phyloP scores from a whole-genome alignment of 129 eudicot species.

The carrot (Daucus carota) region DNA sequence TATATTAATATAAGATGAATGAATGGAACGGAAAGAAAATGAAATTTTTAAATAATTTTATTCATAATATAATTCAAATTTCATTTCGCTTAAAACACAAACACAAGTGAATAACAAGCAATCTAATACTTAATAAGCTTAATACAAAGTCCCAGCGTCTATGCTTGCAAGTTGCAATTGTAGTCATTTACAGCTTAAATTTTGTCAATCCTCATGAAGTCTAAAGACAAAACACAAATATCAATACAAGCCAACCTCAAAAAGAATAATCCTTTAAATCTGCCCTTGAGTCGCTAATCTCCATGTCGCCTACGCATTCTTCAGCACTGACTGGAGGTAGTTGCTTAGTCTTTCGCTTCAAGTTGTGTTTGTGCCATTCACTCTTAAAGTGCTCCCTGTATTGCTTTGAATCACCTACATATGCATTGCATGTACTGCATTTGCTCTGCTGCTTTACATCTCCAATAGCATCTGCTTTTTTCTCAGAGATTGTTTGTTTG shows the following conservation, averaged over 20 bases:
- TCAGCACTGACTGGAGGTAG: slow-evolving; percentile 76
- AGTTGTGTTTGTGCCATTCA: slow-evolving; percentile 94
- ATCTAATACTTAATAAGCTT: too few species aligned
- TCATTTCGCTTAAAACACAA: too few species aligned
- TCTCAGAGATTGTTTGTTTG: slow-evolving; percentile 37
- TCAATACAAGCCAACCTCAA: slow-evolving; percentile 20
- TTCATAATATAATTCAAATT: too few species aligned
- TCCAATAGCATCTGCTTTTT: slow-evolving; percentile 22
- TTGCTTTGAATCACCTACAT: slow-evolving; percentile 73
- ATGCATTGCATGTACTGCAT: slow-evolving; percentile 80
- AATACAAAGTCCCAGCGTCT: not conserved
- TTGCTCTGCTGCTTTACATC: slow-evolving; percentile 62
- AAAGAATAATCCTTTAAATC: slow-evolving; percentile 78
- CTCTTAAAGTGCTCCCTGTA: slow-evolving; percentile 95
- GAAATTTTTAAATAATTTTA: too few species aligned
- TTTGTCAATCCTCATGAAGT: not conserved
- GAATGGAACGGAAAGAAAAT: too few species aligned
- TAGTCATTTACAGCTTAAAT: not conserved
- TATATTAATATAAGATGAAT: too few species aligned
- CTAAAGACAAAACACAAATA: not conserved
- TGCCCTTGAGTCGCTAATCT: slow-evolving; percentile 44
- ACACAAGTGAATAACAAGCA: too few species aligned
- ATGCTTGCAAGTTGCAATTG: too few species aligned
- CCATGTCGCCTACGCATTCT: slow-evolving; percentile 70
- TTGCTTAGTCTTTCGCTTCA: slow-evolving; percentile 73